These are phyloP conservation scores for Colletotrichum sansevieriae DNA, from an alignment of 2,329 filamentous ascomycete genomes.

Conservation along the genomic window DNA sequence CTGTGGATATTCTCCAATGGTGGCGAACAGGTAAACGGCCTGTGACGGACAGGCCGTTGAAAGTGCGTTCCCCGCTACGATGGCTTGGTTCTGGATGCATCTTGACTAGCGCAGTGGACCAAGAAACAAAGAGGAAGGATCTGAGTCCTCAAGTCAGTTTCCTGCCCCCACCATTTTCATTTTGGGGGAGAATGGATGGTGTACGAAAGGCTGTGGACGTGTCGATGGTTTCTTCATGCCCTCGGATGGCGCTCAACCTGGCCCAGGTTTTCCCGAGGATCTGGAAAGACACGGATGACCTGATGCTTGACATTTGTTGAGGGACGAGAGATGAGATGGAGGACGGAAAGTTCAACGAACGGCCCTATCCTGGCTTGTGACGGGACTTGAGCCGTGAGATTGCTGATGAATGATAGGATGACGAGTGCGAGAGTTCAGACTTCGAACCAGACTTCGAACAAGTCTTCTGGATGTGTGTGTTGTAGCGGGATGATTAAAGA, in stretches of 20 bases:
- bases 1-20: not conserved
- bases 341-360: slow-evolving; percentile 18
- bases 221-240: no score
- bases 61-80: not conserved
- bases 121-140: not conserved
- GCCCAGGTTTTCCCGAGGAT: not conserved
- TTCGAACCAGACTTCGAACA: no score
- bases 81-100: not conserved
- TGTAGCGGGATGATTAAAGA: not conserved
- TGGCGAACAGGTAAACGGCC: slow-evolving; percentile 1
- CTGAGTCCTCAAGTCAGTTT: not conserved
- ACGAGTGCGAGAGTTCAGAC: not conserved
- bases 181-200: not conserved
- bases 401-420: not conserved
- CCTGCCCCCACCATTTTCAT: not conserved
- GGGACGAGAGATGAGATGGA: slow-evolving; percentile 9
- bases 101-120: not conserved
- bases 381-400: not conserved
- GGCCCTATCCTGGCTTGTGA: slow-evolving; percentile 17
- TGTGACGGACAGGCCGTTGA: slow-evolving; percentile 6
- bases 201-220: not conserved
- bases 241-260: not conserved
- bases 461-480: not conserved
- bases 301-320: not conserved
- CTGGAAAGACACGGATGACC: not conserved